These are phyloP conservation scores for Pythium scleroteichum DNA, from an alignment of 352 stramenopile species.

Conservation along the genomic window DNA sequence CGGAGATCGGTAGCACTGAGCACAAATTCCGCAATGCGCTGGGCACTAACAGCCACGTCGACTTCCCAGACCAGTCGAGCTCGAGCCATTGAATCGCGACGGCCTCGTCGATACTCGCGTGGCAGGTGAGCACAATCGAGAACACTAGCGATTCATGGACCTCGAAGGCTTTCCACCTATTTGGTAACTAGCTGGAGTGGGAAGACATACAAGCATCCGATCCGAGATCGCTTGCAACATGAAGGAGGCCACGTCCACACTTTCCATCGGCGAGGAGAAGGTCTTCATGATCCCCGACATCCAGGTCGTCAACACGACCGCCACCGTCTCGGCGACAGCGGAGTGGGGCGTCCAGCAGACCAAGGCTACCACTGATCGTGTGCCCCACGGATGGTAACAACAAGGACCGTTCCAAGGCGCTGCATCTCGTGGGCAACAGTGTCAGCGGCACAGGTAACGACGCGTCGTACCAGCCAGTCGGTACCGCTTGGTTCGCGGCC, in stretches of 20 bases:
- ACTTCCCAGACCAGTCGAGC: slow-evolving; percentile 38
- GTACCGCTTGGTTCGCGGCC: too few relatives aligned
- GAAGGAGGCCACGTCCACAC: too few relatives aligned
- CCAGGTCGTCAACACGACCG: neutral
- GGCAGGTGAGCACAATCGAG: slow-evolving; percentile 62
- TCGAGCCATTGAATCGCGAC: slow-evolving; percentile 51
- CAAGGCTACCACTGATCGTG: slow-evolving; percentile 19
- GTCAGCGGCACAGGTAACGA: slow-evolving; percentile 20
- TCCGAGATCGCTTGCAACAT: too few relatives aligned
- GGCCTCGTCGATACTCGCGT: slow-evolving; percentile 50
- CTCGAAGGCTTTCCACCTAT: slow-evolving; percentile 49
- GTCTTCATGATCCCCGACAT: neutral
- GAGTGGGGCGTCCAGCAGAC: slow-evolving; percentile 23
- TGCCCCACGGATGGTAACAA: slow-evolving; percentile 28
- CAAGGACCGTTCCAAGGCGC: slow-evolving; percentile 23
- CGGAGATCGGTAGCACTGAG: slow-evolving; percentile 20
- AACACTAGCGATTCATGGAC: slow-evolving; percentile 61
- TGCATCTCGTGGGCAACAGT: slow-evolving; percentile 28
- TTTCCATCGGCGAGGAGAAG: slow-evolving; percentile 6
- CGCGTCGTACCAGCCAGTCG: too few relatives aligned
- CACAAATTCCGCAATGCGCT: slow-evolving; percentile 58
- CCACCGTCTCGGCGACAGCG: neutral
- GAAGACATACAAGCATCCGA: too few relatives aligned
- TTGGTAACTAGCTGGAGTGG: too few relatives aligned
- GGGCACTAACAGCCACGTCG: slow-evolving; percentile 33